Conservation (phyloP, 495 filamentous ascomycete genomes). For the Xylaria acuta region DNA sequence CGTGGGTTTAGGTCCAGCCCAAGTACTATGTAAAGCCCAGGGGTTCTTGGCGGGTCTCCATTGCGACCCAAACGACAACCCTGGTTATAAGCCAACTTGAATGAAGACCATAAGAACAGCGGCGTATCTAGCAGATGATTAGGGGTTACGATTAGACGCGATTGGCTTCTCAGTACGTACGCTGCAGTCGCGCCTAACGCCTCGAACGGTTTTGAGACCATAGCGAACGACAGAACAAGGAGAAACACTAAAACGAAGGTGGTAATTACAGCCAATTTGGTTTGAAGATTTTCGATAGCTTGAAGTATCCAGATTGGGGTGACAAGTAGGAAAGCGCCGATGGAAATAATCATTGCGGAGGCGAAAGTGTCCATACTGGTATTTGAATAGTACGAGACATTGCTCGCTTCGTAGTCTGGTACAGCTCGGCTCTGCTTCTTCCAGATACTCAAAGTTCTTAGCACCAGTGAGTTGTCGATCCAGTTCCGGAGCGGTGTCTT, state of each 20-base stretch:
- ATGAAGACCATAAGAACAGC: constrained; percentile 8
- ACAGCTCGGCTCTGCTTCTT: neutral
- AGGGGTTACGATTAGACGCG: neutral
- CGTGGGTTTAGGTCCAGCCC: too few species aligned
- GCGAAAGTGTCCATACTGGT: neutral
- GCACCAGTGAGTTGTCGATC: neutral
- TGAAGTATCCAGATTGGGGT: neutral
- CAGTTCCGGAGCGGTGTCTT: neutral
- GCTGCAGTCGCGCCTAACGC: constrained; percentile 8
- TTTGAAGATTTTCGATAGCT: constrained; percentile 1
- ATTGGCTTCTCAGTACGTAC: neutral
- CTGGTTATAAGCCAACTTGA: neutral
- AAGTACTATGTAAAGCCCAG: too few species aligned
- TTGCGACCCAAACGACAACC: too few species aligned
- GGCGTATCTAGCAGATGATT: neutral
- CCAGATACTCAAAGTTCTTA: neutral
- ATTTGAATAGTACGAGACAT: constrained; percentile 7
- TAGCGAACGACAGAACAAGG: neutral
- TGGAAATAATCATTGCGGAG: neutral
- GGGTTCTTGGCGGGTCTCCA: too few species aligned
- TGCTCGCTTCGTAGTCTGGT: neutral
- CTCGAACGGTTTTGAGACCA: neutral
- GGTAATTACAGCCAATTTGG: constrained; percentile 2
- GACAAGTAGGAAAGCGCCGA: neutral
- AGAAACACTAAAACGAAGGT: neutral